phyloP scores from a whole-genome alignment of 768 basidiomycete species.

The Russula sp. region DNA sequence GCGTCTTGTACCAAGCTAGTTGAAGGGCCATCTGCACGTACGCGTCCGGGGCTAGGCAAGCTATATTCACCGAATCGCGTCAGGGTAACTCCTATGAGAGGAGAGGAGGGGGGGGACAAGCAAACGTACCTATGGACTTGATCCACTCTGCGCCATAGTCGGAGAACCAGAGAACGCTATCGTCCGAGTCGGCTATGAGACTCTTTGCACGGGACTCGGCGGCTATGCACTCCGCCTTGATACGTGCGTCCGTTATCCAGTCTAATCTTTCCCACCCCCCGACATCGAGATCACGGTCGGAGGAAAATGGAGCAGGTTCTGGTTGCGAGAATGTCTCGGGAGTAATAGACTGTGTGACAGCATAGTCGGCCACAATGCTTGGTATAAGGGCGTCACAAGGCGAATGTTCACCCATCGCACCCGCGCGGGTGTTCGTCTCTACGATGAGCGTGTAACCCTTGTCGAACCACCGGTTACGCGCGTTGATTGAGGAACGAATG shows the following conservation, averaged over 20 bases:
- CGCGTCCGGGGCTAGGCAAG: slow-evolving; percentile 63
- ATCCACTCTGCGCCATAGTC: slow-evolving; percentile 89
- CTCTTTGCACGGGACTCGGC: slow-evolving; percentile 52
- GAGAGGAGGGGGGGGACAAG: neutral
- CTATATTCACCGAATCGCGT: slow-evolving; percentile 30
- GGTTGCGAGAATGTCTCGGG: slow-evolving; percentile 35
- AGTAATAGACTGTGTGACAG: slow-evolving; percentile 63
- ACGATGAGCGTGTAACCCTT: slow-evolving; percentile 79
- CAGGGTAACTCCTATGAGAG: neutral
- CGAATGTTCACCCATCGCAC: slow-evolving; percentile 87
- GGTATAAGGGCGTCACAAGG: slow-evolving; percentile 88
- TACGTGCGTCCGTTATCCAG: slow-evolving; percentile 63
- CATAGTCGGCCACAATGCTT: slow-evolving; percentile 80
- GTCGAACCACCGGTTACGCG: slow-evolving; percentile 85
- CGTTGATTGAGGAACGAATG: slow-evolving; percentile 57
- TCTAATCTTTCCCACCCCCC: slow-evolving; percentile 58
- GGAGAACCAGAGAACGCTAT: slow-evolving; percentile 73
- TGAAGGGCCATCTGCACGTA: slow-evolving; percentile 91
- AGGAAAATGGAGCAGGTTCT: slow-evolving; percentile 17
- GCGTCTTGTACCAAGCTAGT: slow-evolving; percentile 82
- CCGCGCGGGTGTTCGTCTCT: slow-evolving; percentile 78
- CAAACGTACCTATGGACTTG: slow-evolving; percentile 54
- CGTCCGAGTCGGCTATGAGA: slow-evolving; percentile 75
- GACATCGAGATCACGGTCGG: slow-evolving; percentile 10
- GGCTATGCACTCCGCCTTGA: slow-evolving; percentile 48